Conservation (phyloP, 306 rosid genomes). For the Inga laurina region DNA sequence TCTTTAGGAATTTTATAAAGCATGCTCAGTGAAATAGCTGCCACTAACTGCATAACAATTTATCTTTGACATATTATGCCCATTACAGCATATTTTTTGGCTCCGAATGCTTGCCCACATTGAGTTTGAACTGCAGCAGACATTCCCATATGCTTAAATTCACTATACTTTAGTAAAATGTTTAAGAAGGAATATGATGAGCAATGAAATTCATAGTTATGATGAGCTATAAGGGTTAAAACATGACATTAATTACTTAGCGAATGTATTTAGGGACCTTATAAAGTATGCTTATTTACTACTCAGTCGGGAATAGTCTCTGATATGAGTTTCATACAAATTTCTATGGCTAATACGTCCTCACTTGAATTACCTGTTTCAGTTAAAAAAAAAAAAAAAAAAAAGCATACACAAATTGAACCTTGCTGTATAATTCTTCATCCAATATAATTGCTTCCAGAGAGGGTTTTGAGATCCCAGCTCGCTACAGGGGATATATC, state of each 20-base stretch:
- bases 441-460: neutral
- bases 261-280: too few species aligned
- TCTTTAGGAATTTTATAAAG: too few species aligned
- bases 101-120: conserved; percentile 82
- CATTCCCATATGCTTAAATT: conserved; percentile 59
- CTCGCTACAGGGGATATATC: neutral
- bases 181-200: neutral
- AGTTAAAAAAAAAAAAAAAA: too few species aligned
- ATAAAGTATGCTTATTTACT: too few species aligned
- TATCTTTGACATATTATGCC: conserved; percentile 70
- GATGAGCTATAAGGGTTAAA: neutral
- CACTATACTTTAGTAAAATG: neutral
- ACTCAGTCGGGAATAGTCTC: too few species aligned
- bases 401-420: neutral
- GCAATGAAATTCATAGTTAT: neutral
- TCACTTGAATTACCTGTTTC: neutral
- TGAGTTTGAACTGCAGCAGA: conserved; percentile 83
- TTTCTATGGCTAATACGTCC: neutral
- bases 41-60: conserved; percentile 60
- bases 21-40: conserved; percentile 54
- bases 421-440: neutral
- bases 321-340: neutral
- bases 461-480: neutral
- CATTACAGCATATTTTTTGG: conserved; percentile 58
- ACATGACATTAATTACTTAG: neutral